These are phyloP conservation scores for Phellinidium pouzarii DNA, from an alignment of 1,284 basidiomycete genomes.

Conservation along the genomic window DNA sequence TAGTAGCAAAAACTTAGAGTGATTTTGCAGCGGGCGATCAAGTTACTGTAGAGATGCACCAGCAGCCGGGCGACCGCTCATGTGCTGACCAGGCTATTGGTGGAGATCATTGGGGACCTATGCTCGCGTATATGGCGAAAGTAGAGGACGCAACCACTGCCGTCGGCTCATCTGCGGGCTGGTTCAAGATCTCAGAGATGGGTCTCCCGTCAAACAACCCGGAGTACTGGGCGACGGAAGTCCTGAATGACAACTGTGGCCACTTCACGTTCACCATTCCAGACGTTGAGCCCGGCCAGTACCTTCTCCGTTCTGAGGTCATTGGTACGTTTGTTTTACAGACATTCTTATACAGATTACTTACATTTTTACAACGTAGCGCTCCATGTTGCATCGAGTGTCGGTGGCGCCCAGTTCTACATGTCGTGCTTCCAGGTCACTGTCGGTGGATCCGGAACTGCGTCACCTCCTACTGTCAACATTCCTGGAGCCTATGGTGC, in stretches of 20 bases:
- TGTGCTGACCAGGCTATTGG: conserved; percentile 44
- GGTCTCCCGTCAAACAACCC: conserved; percentile 42
- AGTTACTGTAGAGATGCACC: conserved; percentile 49
- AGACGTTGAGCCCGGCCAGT: conserved; percentile 42
- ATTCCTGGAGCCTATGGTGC: conserved; percentile 42
- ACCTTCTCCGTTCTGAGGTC: conserved; percentile 46
- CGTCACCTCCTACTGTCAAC: conserved; percentile 37
- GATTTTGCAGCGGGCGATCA: conserved; percentile 36
- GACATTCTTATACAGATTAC: background rate
- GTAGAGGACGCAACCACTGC: conserved; percentile 41
- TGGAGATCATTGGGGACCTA: conserved; percentile 43
- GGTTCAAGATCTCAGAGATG: conserved; percentile 49
- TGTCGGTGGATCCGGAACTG: conserved; percentile 35
- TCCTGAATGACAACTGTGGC: conserved; percentile 44
- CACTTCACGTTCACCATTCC: conserved; percentile 46
- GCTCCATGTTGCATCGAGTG: conserved; percentile 38
- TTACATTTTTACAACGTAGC: conserved; percentile 25
- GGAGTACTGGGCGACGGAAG: conserved; percentile 40
- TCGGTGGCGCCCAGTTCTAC: conserved; percentile 47
- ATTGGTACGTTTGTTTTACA: conserved; percentile 31
- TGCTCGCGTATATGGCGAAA: conserved; percentile 42
- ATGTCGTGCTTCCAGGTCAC: conserved; percentile 46
- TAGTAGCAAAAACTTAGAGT: background rate
- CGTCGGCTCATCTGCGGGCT: conserved; percentile 34
- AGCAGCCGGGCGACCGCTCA: conserved; percentile 40